Percentiles rank a stretch among this genome's conserved stretches.
Conservation (phyloP, 805 yeast genomes). For the Zygoascus biomembranicola region DNA sequence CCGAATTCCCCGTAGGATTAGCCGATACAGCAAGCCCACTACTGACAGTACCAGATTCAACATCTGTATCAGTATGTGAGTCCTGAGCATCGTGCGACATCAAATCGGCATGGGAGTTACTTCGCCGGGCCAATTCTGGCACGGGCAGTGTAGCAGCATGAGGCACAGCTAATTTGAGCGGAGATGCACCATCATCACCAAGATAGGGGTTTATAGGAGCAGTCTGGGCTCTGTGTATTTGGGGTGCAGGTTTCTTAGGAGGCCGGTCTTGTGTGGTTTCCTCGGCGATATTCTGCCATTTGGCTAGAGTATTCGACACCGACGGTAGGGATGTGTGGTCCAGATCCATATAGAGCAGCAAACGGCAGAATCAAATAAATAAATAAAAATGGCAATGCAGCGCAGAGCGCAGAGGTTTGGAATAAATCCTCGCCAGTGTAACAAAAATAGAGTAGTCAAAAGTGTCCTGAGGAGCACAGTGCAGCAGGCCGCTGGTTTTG, state of each 20-base stretch:
- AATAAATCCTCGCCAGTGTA: too few species aligned
- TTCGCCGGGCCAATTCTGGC: neutral
- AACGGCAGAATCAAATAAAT: too few species aligned
- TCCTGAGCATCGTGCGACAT: too few species aligned
- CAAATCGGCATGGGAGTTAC: too few species aligned
- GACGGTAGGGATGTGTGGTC: constrained; percentile 19
- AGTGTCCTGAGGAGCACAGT: too few species aligned
- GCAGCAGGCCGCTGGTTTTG: too few species aligned
- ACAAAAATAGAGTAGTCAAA: too few species aligned
- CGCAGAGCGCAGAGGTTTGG: too few species aligned
- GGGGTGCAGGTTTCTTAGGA: neutral
- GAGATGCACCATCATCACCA: neutral
- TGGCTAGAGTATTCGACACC: constrained; percentile 13
- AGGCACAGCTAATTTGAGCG: neutral
- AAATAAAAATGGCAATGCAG: too few species aligned
- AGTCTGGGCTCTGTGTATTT: neutral
- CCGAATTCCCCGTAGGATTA: neutral
- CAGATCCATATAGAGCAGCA: constrained; percentile 7
- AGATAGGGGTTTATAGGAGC: neutral
- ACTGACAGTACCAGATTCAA: neutral
- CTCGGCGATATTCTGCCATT: constrained; percentile 13
- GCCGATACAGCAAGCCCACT: neutral
- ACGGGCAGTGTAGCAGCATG: neutral
- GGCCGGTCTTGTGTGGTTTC: neutral
- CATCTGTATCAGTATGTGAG: neutral